phyloP scores from a whole-genome alignment of 176 grass and related monocot species.

The Aegilops longissima region DNA sequence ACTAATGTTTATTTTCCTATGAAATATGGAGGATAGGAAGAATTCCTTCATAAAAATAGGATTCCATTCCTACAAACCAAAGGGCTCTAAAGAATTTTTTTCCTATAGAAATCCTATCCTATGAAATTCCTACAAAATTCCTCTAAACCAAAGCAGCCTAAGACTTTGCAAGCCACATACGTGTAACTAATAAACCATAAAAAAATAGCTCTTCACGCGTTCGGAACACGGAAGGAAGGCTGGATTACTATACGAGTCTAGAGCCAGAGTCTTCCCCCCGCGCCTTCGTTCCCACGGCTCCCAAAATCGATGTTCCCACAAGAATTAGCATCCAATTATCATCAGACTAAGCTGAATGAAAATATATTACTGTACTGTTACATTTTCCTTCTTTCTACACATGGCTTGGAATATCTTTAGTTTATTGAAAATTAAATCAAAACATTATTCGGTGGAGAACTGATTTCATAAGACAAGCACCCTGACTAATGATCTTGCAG shows the following conservation, averaged over 20 bases:
- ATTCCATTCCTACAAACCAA: too few species aligned
- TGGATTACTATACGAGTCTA: neutral
- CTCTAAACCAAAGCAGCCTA: neutral
- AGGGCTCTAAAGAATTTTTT: too few species aligned
- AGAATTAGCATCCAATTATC: neutral
- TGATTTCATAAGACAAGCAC: neutral
- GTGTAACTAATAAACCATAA: neutral
- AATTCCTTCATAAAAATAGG: too few species aligned
- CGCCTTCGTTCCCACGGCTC: neutral
- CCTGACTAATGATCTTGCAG: neutral
- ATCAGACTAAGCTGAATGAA: neutral
- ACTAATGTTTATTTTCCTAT: too few species aligned
- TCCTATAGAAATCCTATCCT: too few species aligned
- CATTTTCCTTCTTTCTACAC: neutral
- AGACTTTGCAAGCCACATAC: neutral
- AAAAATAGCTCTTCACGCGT: neutral
- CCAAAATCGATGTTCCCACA: neutral
- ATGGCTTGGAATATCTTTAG: neutral
- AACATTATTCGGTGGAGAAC: neutral
- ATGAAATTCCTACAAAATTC: too few species aligned
- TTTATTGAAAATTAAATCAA: neutral
- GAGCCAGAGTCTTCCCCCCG: neutral
- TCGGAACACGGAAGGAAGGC: neutral
- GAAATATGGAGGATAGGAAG: too few species aligned
- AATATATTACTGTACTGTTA: neutral